Percentiles rank a stretch among this genome's conserved stretches.
phyloP scores from a whole-genome alignment of 1,284 basidiomycete genomes.

The Porodaedalea pini region DNA sequence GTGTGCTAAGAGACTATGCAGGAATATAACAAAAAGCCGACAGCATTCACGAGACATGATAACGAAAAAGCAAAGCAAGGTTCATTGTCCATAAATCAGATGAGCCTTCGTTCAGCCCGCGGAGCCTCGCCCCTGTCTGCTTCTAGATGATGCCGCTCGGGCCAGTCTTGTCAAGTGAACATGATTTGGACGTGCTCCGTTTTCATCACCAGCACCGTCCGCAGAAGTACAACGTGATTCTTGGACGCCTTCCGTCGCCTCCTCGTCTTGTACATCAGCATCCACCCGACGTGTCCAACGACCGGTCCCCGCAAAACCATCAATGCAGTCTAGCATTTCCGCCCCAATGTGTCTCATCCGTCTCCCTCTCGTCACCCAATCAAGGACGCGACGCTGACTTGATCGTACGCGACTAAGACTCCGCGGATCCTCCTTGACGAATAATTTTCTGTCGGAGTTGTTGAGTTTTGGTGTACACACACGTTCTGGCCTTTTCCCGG shows the following conservation, averaged over 20 bases:
- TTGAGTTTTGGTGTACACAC: conserved; percentile 17
- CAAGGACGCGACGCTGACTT: conserved; percentile 41
- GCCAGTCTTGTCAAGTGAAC: conserved; percentile 29
- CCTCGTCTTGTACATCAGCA: conserved; percentile 37
- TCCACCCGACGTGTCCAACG: conserved; percentile 39
- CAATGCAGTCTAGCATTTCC: conserved; percentile 62
- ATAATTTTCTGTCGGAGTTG: background rate
- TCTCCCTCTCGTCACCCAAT: conserved; percentile 54
- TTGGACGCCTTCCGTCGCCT: conserved; percentile 31
- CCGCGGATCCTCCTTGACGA: conserved; percentile 30
- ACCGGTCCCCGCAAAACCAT: conserved; percentile 65
- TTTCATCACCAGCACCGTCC: conserved; percentile 36
- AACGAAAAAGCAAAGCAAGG: conserved; percentile 19
- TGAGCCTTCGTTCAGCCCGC: background rate
- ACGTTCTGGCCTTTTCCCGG: conserved; percentile 40
- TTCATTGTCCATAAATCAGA: no score
- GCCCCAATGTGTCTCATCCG: conserved; percentile 59
- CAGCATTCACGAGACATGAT: background rate
- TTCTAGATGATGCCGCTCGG: conserved; percentile 28
- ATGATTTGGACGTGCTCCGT: conserved; percentile 29
- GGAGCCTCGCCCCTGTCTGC: conserved; percentile 20
- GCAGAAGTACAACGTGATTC: conserved; percentile 24
- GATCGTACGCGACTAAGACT: conserved; percentile 36
- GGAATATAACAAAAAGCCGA: background rate
- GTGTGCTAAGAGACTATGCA: background rate